Base-by-base conservation (phyloP, 2,329 filamentous ascomycete genomes). In the Aspergillus terreus region DNA sequence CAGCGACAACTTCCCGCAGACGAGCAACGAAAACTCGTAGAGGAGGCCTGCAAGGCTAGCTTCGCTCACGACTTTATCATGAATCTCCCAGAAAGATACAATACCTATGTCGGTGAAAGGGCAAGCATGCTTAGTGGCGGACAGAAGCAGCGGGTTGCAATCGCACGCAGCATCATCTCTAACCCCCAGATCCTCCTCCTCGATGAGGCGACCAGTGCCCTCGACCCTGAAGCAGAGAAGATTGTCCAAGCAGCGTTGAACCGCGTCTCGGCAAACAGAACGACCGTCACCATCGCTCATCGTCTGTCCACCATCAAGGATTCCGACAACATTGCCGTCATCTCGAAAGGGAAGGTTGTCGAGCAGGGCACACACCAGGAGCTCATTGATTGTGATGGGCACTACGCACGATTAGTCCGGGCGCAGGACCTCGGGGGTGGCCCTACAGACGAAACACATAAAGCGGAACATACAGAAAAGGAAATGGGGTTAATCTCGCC, bases 131-230 rank as follows among this genome's bases (percentile, higher is more conserved):
- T 96, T 6, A 91, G 86, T 44, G 91, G 91, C 65, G 91, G 91
- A 14, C 91, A 96, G 71, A 92, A 94, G 68, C 91, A 95, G 71
- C 86, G 91, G 56, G 90, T 95, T 60, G 88, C 90, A 9, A 94
- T 95, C 66, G 88, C 90, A 4, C 78, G 88, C 57, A 88, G 88
- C 32, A 81, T 94, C 47, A 84, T 95, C 17, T 88, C 84, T 2
- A 83, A 94, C 57, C 90, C 90, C 0, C 89, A 87, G 73, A 79
- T 96, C 64, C 79, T 96, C 1, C 81, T 96, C 1, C 83, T 96
- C 3, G 92, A 96, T 58, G 92, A 96, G 70, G 91, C 92, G 1
- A 96, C 92, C 0, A 90, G 86, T 40, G 89, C 89, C 4, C 78
- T 96, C 0, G 92, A 96, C 64, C 92, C 90, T 9, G 88, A 90